These are phyloP conservation scores for Lactarius vividus DNA, from an alignment of 768 basidiomycete species.

Conservation along the genomic window DNA sequence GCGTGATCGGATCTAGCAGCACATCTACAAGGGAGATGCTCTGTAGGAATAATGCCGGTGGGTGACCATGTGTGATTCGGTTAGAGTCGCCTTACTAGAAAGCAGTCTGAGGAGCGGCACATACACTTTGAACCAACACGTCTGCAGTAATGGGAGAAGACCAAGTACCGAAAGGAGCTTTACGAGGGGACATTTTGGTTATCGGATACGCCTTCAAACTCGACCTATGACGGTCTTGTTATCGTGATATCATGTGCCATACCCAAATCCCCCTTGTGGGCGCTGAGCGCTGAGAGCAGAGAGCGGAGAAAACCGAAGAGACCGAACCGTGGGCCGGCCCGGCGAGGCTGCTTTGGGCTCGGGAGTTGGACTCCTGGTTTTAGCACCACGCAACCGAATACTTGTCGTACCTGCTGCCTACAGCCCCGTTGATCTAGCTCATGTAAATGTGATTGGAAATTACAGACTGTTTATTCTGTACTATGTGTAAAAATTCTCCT, in stretches of 20 bases:
- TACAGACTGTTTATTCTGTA: too few relatives aligned
- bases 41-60: constrained; percentile 21
- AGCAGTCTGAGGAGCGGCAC: neutral
- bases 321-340: too few relatives aligned
- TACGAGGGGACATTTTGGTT: neutral
- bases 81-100: neutral
- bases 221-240: neutral
- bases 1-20: constrained; percentile 50
- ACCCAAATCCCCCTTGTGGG: neutral
- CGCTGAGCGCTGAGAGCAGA: neutral
- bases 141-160: constrained; percentile 26
- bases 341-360: too few relatives aligned
- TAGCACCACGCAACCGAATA: too few relatives aligned
- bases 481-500: too few relatives aligned
- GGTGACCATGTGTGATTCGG: neutral
- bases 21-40: constrained; percentile 41
- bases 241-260: neutral
- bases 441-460: too few relatives aligned
- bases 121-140: constrained; percentile 15
- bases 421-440: too few relatives aligned
- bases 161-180: constrained; percentile 24
- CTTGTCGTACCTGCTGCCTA: too few relatives aligned
- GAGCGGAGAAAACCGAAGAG: too few relatives aligned
- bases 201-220: neutral
- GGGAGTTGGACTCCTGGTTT: too few relatives aligned